phyloP scores from a whole-genome alignment of 441 rosid genomes.

The Corymbia calophylla region DNA sequence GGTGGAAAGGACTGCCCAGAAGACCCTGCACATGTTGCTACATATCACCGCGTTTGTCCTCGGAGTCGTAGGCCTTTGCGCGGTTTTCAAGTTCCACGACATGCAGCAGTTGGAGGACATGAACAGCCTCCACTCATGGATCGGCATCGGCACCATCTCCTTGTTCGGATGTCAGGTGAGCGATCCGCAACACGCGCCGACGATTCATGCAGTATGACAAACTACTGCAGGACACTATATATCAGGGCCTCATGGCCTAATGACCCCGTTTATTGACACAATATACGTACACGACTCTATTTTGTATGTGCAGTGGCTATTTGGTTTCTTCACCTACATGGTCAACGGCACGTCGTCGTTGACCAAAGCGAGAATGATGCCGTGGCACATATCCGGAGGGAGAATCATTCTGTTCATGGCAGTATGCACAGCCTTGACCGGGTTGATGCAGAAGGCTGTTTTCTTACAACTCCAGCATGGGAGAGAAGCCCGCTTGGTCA shows the following conservation, averaged over 20 bases:
- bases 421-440: conserved; percentile 70
- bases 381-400: conserved; percentile 78
- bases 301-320: conserved; percentile 34
- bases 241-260: neutral
- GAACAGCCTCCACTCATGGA: conserved; percentile 15
- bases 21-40: neutral
- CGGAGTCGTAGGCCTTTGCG: neutral
- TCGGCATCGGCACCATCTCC: conserved; percentile 10
- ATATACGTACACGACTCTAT: neutral
- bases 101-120: neutral
- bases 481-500: conserved; percentile 50
- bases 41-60: neutral
- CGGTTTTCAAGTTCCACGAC: conserved; percentile 6
- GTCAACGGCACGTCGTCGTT: conserved; percentile 1
- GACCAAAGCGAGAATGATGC: conserved; percentile 29
- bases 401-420: conserved; percentile 70
- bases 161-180: conserved; percentile 5
- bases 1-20: neutral
- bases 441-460: conserved; percentile 48
- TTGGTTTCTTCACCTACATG: conserved; percentile 45
- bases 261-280: neutral
- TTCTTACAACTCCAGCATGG: conserved; percentile 5
- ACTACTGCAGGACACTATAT: neutral
- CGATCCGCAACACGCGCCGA: neutral
- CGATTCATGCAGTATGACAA: neutral